These are phyloP conservation scores for Eucalyptus victrix DNA, from an alignment of 345 rosid species.

Conservation along the genomic window DNA sequence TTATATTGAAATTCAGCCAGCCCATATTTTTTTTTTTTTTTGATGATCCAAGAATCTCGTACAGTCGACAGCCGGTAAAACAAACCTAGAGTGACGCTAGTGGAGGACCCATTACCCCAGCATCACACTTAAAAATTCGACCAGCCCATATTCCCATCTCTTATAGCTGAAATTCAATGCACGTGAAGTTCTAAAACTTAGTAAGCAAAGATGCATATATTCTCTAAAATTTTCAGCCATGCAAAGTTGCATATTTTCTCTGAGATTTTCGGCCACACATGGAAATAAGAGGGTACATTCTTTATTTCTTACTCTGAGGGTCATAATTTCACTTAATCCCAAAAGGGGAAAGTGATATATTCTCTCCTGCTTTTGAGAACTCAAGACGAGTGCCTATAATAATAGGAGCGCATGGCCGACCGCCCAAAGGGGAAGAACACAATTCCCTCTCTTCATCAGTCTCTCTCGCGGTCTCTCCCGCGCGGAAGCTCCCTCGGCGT, in stretches of 20 bases:
- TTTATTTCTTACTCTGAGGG: not conserved
- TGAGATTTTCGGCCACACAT: not conserved
- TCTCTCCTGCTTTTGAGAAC: not conserved
- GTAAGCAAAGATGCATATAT: not conserved
- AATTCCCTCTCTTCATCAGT: not conserved
- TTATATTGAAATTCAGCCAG: not conserved
- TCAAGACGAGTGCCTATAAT: not conserved
- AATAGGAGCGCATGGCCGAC: not conserved
- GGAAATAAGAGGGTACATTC: not conserved
- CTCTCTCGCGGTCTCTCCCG: not conserved
- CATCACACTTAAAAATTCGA: not conserved
- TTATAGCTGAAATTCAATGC: not conserved
- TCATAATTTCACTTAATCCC: not conserved
- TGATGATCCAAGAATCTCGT: too few relatives aligned
- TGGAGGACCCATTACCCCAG: rapidly evolving
- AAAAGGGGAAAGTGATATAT: not conserved
- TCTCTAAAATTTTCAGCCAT: too few relatives aligned
- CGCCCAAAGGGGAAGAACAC: not conserved
- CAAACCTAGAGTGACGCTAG: too few relatives aligned
- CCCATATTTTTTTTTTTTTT: not conserved
- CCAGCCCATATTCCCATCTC: not conserved
- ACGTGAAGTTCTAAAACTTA: not conserved
- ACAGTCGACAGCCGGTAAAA: rapidly evolving
- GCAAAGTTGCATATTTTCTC: not conserved
- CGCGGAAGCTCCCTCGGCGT: not conserved